Evolutionary conservation across 2,329 filamentous ascomycete species (phyloP).

Genomic region (Scleromitrula shiraiana): DNA sequence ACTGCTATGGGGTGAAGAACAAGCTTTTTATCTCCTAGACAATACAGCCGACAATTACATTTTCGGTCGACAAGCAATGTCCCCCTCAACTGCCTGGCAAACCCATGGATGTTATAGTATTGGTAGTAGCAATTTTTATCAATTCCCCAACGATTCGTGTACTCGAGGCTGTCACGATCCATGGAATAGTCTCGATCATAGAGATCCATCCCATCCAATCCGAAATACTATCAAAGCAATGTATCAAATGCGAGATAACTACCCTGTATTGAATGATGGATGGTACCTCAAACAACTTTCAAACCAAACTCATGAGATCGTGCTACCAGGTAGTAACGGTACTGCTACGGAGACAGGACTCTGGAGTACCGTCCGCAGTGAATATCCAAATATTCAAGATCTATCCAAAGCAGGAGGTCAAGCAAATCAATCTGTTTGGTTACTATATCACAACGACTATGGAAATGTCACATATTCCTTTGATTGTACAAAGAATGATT

Average conservation of each 20-base stretch:
- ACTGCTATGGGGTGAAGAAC: conserved; percentile 57
- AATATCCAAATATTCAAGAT: conserved; percentile 44
- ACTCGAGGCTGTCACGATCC: conserved; percentile 49
- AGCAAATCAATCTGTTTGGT: conserved; percentile 39
- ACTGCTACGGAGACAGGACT: conserved; percentile 49
- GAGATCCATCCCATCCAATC: conserved; percentile 53
- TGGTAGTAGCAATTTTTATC: conserved; percentile 46
- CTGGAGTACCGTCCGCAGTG: conserved; percentile 49
- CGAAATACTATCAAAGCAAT: conserved; percentile 54
- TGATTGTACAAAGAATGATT: conserved; percentile 40
- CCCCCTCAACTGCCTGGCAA: conserved; percentile 53
- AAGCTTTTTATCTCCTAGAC: conserved; percentile 56
- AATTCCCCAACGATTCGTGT: conserved; percentile 48
- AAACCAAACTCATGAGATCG: conserved; percentile 44
- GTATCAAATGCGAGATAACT: conserved; percentile 50
- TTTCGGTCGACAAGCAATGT: conserved; percentile 56
- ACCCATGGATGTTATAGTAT: conserved; percentile 56
- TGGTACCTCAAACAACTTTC: conserved; percentile 47
- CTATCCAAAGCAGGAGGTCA: conserved; percentile 37
- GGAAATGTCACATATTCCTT: conserved; percentile 45
- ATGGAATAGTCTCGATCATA: conserved; percentile 49
- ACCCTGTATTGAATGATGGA: conserved; percentile 51
- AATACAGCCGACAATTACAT: conserved; percentile 58
- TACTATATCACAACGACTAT: conserved; percentile 43
- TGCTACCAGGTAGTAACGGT: conserved; percentile 43